A percentile compares a stretch with the other conserved stretches of the same genome.
Conservation (phyloP, 116 monocot genomes). For the Trichopus zeylanicus region DNA sequence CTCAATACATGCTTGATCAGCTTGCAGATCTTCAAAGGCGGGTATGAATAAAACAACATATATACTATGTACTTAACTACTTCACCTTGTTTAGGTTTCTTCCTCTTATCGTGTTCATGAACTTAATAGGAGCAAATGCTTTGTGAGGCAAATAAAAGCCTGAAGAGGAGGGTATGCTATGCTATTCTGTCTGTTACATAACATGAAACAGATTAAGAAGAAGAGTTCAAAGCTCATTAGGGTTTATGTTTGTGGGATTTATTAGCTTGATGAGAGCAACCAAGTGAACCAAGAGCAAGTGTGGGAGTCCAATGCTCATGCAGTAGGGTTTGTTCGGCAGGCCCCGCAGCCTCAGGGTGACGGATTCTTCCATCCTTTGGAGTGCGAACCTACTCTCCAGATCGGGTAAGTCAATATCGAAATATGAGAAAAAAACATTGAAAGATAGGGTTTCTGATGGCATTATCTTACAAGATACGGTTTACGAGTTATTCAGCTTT, state of each 20-base stretch:
- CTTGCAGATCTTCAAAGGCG: constrained; percentile 71
- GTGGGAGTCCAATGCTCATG: constrained; percentile 45
- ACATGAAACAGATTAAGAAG: background rate
- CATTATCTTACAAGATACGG: background rate
- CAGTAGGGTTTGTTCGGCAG: constrained; percentile 26
- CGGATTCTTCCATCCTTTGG: constrained; percentile 49
- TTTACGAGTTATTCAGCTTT: background rate
- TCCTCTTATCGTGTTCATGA: no score
- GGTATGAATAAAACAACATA: constrained; percentile 24
- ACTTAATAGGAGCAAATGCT: constrained; percentile 59
- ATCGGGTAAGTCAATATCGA: constrained; percentile 41
- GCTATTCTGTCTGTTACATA: background rate
- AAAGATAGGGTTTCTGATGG: no score
- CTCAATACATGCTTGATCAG: constrained; percentile 87
- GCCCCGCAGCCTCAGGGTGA: constrained; percentile 26
- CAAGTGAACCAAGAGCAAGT: constrained; percentile 37
- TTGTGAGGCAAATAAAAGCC: constrained; percentile 59
- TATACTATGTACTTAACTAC: no score
- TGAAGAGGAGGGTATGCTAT: constrained; percentile 47
- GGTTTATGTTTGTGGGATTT: no score
- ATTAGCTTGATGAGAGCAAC: constrained; percentile 50
- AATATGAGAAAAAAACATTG: background rate
- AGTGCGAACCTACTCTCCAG: constrained; percentile 46
- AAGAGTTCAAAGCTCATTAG: no score
- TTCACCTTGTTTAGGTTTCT: no score